These are phyloP conservation scores for Mimosa bimucronata DNA, from an alignment of 306 rosid species.

Conservation along the genomic window DNA sequence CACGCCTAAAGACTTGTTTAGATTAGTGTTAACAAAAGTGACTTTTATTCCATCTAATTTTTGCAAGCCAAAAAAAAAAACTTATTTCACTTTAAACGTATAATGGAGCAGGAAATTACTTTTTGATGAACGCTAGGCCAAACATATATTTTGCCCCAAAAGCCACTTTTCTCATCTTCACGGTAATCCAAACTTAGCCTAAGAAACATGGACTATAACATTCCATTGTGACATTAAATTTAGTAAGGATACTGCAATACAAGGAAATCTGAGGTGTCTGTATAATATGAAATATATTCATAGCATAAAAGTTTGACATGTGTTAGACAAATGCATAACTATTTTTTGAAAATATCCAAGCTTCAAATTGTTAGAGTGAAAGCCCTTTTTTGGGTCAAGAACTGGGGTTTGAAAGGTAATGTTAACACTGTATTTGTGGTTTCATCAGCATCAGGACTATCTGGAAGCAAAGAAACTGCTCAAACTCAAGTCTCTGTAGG, in stretches of 20 bases:
- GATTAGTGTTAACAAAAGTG: no score
- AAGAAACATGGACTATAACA: not conserved
- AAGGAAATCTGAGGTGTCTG: not conserved
- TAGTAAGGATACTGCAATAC: not conserved
- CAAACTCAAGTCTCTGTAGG: conserved; percentile 79
- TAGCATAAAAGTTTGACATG: not conserved
- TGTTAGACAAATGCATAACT: no score
- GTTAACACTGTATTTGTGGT: not conserved
- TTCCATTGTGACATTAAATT: not conserved
- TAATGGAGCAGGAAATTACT: no score
- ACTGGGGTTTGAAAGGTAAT: not conserved
- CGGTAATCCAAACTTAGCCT: no score
- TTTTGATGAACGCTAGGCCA: no score
- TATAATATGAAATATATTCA: not conserved
- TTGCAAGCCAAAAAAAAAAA: no score
- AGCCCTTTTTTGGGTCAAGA: not conserved
- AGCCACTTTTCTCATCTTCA: no score
- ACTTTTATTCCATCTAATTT: no score
- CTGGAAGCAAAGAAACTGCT: conserved; percentile 56
- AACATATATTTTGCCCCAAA: no score
- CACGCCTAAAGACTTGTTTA: no score
- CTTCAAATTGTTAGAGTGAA: not conserved
- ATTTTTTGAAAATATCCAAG: no score
- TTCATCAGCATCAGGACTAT: conserved; percentile 65
- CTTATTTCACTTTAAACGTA: no score